Percentiles rank a stretch among this genome's conserved stretches.
Conservation (phyloP, 2,329 filamentous ascomycete genomes). For the Byssochlamys sp. region DNA sequence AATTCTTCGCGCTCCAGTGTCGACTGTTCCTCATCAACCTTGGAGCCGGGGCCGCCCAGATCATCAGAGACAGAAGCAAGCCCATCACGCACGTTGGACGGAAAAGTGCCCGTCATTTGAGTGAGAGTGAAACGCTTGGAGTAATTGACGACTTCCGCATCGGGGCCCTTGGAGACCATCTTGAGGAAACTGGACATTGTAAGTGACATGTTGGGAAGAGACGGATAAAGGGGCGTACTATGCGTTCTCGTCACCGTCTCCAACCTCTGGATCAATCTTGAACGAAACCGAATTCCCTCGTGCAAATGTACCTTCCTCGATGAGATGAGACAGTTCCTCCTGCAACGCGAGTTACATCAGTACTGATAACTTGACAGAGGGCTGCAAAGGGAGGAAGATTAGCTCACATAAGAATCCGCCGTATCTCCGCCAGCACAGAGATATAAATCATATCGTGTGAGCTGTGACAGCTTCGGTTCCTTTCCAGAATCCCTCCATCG, state of each 20-base stretch:
- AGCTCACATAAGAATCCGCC: conserved; percentile 36
- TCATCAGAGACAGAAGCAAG: conserved; percentile 13
- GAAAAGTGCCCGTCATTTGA: conserved; percentile 54
- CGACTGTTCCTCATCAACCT: conserved; percentile 9
- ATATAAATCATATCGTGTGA: conserved; percentile 49
- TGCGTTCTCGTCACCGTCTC: conserved; percentile 43
- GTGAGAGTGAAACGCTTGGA: conserved; percentile 56
- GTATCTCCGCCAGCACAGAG: conserved; percentile 53
- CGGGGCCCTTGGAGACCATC: conserved; percentile 47
- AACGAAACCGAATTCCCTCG: conserved; percentile 37
- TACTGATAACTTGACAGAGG: not conserved
- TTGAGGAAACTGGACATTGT: conserved; percentile 43
- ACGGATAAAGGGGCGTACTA: conserved; percentile 38
- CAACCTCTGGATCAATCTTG: conserved; percentile 34
- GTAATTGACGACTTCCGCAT: conserved; percentile 50
- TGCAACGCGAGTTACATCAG: conserved; percentile 10
- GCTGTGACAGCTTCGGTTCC: conserved; percentile 40
- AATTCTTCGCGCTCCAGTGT: conserved; percentile 14
- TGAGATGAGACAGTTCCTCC: conserved; percentile 35
- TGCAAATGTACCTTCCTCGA: conserved; percentile 26
- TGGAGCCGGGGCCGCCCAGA: conserved; percentile 12
- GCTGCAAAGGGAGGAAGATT: not conserved
- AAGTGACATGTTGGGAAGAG: not conserved
- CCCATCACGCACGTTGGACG: conserved; percentile 24
- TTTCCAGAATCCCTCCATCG: conserved; percentile 49